These are phyloP conservation scores for Phlegmacium glaucopus DNA, from an alignment of 768 basidiomycete species.

Conservation along the genomic window DNA sequence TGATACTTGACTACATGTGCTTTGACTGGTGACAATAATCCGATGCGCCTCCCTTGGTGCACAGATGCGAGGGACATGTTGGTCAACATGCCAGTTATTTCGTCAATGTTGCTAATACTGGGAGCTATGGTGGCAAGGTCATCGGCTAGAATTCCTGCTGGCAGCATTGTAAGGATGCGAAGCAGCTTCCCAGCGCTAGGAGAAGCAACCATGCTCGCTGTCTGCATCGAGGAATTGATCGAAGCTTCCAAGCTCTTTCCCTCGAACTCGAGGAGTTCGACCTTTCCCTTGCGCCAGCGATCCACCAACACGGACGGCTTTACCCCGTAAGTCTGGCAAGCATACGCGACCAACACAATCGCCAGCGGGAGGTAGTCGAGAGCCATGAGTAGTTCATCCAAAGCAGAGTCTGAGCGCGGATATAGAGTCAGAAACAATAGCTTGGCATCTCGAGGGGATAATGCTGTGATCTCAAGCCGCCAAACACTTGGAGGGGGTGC, in stretches of 20 bases:
- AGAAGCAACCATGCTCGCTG: not conserved
- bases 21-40: conserved; percentile 1
- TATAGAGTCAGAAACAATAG: conserved; percentile 4
- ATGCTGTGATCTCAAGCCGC: not conserved
- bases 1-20: conserved; percentile 3
- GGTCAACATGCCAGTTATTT: conserved; percentile 1
- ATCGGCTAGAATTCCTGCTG: conserved; percentile 1
- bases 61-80: conserved; percentile 3
- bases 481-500: not conserved
- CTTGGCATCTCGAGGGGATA: conserved; percentile 7
- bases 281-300: not conserved
- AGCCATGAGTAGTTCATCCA: conserved; percentile 5
- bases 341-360: conserved; percentile 5
- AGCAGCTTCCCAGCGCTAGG: conserved; percentile 6
- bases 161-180: conserved; percentile 6
- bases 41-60: not conserved
- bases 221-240: not conserved
- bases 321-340: conserved; percentile 2
- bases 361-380: conserved; percentile 6
- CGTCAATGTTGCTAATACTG: not conserved
- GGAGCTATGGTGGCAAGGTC: conserved; percentile 5
- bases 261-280: not conserved
- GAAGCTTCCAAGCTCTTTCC: not conserved
- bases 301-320: conserved; percentile 2
- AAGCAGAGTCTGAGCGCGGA: conserved; percentile 1